Evolutionary conservation across 2,329 filamentous ascomycete species (phyloP), one percentile per base, ranked within the genome.

Genomic region (Pseudopyrenochaeta lycopersici): DNA sequence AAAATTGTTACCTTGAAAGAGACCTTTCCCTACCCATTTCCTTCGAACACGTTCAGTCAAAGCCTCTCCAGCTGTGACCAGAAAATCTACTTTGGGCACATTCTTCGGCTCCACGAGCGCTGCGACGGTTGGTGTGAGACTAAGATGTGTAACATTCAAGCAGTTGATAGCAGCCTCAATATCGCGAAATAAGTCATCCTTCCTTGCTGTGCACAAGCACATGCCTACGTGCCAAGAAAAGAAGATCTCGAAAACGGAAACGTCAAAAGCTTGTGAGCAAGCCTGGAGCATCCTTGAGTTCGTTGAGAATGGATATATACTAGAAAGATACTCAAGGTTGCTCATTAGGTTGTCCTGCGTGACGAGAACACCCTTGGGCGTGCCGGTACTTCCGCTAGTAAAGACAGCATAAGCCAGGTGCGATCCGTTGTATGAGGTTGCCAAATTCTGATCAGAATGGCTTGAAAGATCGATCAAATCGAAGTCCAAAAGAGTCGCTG

Each of bases 231-330:
- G 84, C 89, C 92, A 96, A 0, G 91, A 81, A 64, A 91, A 96
- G 71, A 96, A 94, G 12, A 96, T 93, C 67, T 96, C 92, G 69
- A 96, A 96, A 0, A 96, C 90, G 0, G 91, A 96, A 1, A 96
- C 84, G 67, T 96, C 91, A 68, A 96, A 96, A 0, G 89, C 89
- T 67, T 92, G 90, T 0, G 91, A 94, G 67, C 90, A 96, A 2
- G 90, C 86, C 73, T 96, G 92, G 0, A 97, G 79, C 29, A 96
- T 79, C n/a, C 87, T 84, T 1, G 87, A 84, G 1, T 71, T 72
- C 0, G 69, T 52, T 1, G 76, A 68, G 0, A 78, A 77, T 0
- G 90, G 89, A 66, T 96, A 96, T 0, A 90, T 77, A 2, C 81
- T 77, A 2, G 82, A 81, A 6, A 97, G 79, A 9, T 85, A 80